Conservation (phyloP, 2,329 filamentous ascomycete species). For the Canariomyces notabilis region DNA sequence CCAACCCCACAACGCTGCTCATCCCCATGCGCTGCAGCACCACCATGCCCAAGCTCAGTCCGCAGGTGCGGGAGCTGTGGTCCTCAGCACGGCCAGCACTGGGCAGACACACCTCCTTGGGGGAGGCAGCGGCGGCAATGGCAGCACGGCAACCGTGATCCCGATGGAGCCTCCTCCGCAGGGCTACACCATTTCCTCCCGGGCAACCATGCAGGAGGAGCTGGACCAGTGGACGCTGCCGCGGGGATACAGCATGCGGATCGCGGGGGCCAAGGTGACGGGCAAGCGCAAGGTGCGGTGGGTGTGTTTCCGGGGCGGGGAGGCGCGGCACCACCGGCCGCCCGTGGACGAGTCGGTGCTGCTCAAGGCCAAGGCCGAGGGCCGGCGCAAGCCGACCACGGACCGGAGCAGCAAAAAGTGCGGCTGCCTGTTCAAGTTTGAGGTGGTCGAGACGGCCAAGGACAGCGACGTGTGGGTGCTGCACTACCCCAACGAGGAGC, state of each 20-base stretch:
- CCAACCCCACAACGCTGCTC: slow-evolving; percentile 11
- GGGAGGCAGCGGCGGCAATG: slow-evolving; percentile 1
- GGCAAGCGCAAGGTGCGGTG: slow-evolving; percentile 36
- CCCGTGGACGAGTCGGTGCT: slow-evolving; percentile 24
- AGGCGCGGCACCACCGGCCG: slow-evolving; percentile 30
- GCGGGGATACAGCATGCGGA: slow-evolving; percentile 36
- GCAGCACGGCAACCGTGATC: slow-evolving; percentile 12
- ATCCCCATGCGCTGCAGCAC: slow-evolving; percentile 3
- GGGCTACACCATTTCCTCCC: slow-evolving; percentile 31
- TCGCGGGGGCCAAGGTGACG: slow-evolving; percentile 34
- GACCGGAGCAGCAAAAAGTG: slow-evolving; percentile 35
- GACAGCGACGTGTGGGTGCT: slow-evolving; percentile 34
- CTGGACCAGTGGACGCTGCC: slow-evolving; percentile 34
- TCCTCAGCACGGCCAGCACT: background rate
- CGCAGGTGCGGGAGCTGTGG: background rate
- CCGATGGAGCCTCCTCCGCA: slow-evolving; percentile 32
- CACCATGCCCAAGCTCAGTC: background rate
- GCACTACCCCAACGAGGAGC: slow-evolving; percentile 34
- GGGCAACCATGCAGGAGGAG: slow-evolving; percentile 33
- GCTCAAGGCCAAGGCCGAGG: slow-evolving; percentile 26
- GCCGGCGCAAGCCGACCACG: slow-evolving; percentile 31
- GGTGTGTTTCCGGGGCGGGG: slow-evolving; percentile 35
- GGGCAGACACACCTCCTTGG: background rate
- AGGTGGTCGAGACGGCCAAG: slow-evolving; percentile 32
- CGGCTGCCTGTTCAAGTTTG: slow-evolving; percentile 35